phyloP scores from a whole-genome alignment of 2,329 filamentous ascomycete species.

The Fusarium sp. region DNA sequence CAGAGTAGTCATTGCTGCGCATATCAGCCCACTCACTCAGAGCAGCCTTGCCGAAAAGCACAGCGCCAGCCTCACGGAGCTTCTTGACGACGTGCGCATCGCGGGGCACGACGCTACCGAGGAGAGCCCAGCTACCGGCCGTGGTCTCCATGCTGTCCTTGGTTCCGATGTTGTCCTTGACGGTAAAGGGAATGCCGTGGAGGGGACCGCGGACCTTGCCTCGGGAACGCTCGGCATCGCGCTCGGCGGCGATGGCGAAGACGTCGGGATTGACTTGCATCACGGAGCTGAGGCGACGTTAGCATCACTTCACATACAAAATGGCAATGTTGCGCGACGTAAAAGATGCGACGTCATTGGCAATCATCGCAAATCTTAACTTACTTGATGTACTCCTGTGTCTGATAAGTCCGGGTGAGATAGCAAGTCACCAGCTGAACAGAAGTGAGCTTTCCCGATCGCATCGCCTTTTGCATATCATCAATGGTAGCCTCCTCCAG shows the following conservation, averaged over 20 bases:
- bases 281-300: conserved; percentile 58
- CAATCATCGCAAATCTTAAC: conserved; percentile 4
- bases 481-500: conserved; percentile 79
- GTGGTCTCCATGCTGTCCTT: conserved; percentile 86
- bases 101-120: conserved; percentile 74
- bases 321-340: neutral
- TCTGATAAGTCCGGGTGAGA: conserved; percentile 69
- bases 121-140: conserved; percentile 74
- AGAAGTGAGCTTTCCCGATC: conserved; percentile 65
- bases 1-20: conserved; percentile 74
- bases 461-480: conserved; percentile 71
- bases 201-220: conserved; percentile 73
- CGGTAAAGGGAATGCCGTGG: conserved; percentile 80
- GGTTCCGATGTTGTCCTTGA: conserved; percentile 75
- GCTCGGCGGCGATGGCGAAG: conserved; percentile 67
- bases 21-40: conserved; percentile 82
- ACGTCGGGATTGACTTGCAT: conserved; percentile 77
- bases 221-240: conserved; percentile 70
- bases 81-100: conserved; percentile 73
- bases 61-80: conserved; percentile 73
- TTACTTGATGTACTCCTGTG: conserved; percentile 73
- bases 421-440: conserved; percentile 73
- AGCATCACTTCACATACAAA: neutral
- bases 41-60: conserved; percentile 78
- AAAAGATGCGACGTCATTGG: neutral